Evolutionary conservation across 805 yeast species (phyloP).

Genomic region (Lachancea mirantina): DNA sequence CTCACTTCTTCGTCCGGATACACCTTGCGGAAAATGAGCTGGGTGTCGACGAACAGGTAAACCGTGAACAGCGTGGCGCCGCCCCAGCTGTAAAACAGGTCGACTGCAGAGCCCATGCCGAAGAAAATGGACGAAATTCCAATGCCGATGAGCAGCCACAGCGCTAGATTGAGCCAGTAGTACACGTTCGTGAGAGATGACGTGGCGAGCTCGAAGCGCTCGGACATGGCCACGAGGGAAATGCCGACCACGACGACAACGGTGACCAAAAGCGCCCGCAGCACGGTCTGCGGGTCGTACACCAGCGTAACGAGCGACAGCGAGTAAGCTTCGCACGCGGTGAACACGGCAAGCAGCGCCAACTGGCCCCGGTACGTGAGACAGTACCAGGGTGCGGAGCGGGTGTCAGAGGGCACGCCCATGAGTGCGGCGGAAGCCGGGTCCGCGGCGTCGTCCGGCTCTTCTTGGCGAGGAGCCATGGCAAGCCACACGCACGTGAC

Average conservation of each 20-base stretch:
- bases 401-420: constrained; percentile 5
- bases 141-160: constrained; percentile 65
- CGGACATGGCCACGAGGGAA: constrained; percentile 70
- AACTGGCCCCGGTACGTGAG: constrained; percentile 31
- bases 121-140: constrained; percentile 60
- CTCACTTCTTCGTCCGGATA: constrained; percentile 82
- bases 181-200: constrained; percentile 30
- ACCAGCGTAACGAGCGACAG: constrained; percentile 61
- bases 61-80: constrained; percentile 71
- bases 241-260: constrained; percentile 67
- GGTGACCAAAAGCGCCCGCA: constrained; percentile 68
- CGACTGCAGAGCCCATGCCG: constrained; percentile 50
- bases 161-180: constrained; percentile 39
- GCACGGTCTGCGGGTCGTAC: constrained; percentile 54
- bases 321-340: constrained; percentile 65
- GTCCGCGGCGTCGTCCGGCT: constrained; percentile 39
- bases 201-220: constrained; percentile 29
- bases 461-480: constrained; percentile 59
- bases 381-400: constrained; percentile 25
- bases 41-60: constrained; percentile 76
- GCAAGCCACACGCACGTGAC: constrained; percentile 59
- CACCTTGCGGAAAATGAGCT: constrained; percentile 61
- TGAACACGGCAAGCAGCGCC: constrained; percentile 54
- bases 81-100: constrained; percentile 57
- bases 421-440: constrained; percentile 3